A percentile compares a stretch with the other conserved stretches of the same genome.
Evolutionary conservation across 1,284 basidiomycete genomes (phyloP).

Genomic region (Cerrena zonata): DNA sequence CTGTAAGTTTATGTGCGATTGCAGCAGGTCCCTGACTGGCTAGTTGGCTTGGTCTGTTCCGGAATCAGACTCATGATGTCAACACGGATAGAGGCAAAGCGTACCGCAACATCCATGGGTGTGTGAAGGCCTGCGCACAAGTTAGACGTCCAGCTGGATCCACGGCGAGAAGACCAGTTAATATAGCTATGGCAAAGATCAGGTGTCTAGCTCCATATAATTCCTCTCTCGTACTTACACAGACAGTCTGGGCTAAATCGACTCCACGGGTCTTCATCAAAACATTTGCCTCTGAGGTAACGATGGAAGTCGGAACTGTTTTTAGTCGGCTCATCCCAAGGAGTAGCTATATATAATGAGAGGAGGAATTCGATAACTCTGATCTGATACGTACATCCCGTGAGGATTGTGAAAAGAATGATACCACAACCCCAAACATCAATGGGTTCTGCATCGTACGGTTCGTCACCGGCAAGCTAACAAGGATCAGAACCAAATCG

Average conservation of each 20-base stretch:
- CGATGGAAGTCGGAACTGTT: conserved; percentile 74
- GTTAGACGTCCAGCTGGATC: conserved; percentile 70
- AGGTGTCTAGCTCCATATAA: conserved; percentile 5
- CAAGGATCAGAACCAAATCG: neutral
- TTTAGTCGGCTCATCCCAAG: conserved; percentile 91
- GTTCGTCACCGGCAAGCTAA: conserved; percentile 44
- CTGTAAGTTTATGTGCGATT: conserved; percentile 66
- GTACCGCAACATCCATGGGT: conserved; percentile 79
- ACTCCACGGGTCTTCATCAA: conserved; percentile 79
- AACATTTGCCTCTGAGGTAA: conserved; percentile 74
- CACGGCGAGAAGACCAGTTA: conserved; percentile 70
- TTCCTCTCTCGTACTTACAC: conserved; percentile 37
- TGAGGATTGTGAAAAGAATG: conserved; percentile 89
- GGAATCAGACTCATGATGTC: conserved; percentile 4
- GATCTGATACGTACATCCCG: conserved; percentile 68
- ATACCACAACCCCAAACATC: conserved; percentile 96
- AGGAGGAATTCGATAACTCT: neutral
- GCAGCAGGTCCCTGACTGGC: conserved; percentile 44
- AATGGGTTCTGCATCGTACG: conserved; percentile 87
- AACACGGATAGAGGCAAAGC: conserved; percentile 15
- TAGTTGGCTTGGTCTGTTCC: conserved; percentile 70
- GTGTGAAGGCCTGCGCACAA: conserved; percentile 61
- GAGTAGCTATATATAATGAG: conserved; percentile 66
- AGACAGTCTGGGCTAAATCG: conserved; percentile 56
- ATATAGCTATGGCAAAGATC: conserved; percentile 45